Evolutionary conservation across 371 early-diverging fungal genomes (phyloP), one percentile per base, ranked within the genome.

Genomic region (Mucor mucedo): DNA sequence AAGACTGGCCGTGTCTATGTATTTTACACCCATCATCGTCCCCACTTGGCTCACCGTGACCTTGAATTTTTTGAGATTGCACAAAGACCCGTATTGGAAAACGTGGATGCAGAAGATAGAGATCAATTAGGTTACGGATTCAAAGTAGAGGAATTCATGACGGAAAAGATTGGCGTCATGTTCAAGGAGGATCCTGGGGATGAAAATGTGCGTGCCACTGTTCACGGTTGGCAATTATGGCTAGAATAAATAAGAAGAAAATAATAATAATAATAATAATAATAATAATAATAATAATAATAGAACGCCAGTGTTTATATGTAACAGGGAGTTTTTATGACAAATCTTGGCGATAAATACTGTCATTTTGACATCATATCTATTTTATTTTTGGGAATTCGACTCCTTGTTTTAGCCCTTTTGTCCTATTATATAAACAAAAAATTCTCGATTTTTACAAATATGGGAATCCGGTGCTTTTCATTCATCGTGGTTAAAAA

Each of bases 111-210:
- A 32, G 84, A 87, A 33, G 85, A 87, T 60, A 72, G 81, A 11
- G 85, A 85, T 8, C 55, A 21, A 6, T 68, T 84, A 16, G 90
- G 89, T 30, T 89, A 87, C 63, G 89, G 89, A 0, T 91, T 95
- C 57, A 73, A 80, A 55, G 90, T 80, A 0, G 91, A 90, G 52
- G 83, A 93, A 60, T 73, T 94, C 11, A 70, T 84, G 29, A 86
- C 89, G 38, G 75, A 88, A 52, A 86, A 83, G 47, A 89, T 90
- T 79, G 78, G 80, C 6, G 90, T 91, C 10, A 96, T 96, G 97
- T 97, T 97, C 82, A 85, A 89, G 49, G 89, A 92, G 44, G 96
- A 95, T 71, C 85, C 87, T 14, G 97, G 96, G 16, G 90, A 91
- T 60, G 87, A 87, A 47, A 80, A 80, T 7, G 91, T 93, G 3